These are phyloP conservation scores for Globisporangium viniferum DNA, from an alignment of 352 stramenopile genomes.

Conservation along the genomic window DNA sequence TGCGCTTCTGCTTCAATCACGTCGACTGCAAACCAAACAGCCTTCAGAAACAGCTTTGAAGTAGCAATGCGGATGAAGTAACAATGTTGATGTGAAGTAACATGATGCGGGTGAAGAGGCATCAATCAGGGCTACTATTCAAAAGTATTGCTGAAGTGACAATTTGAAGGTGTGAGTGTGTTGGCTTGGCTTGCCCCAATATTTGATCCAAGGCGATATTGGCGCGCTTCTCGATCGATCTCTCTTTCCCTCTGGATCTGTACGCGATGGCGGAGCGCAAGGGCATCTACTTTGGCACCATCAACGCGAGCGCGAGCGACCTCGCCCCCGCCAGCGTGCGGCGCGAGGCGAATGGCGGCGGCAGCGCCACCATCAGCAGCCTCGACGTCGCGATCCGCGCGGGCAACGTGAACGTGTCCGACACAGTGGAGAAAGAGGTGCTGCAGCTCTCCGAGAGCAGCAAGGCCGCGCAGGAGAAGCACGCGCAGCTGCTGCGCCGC, in stretches of 20 bases:
- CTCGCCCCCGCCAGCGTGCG: constrained; percentile 47
- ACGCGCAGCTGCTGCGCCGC: constrained; percentile 78
- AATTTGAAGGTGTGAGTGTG: too few species aligned
- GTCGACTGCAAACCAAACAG: background rate
- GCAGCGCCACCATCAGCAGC: constrained; percentile 18
- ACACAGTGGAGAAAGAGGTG: constrained; percentile 77
- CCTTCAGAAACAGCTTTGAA: too few species aligned
- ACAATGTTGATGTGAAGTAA: too few species aligned
- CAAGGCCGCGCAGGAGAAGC: constrained; percentile 80
- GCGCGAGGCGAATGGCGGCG: constrained; percentile 8
- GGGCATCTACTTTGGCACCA: constrained; percentile 83
- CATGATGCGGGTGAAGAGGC: too few species aligned
- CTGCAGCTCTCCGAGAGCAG: constrained; percentile 84
- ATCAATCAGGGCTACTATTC: too few species aligned
- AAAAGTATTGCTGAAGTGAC: too few species aligned
- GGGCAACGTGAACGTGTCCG: constrained; percentile 79
- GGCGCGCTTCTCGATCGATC: background rate
- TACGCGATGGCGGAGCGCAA: constrained; percentile 59
- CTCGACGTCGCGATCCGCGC: constrained; percentile 71
- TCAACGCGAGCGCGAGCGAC: constrained; percentile 32
- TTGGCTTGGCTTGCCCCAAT: background rate
- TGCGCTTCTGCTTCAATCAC: background rate
- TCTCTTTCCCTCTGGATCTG: background rate
- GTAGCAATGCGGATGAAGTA: too few species aligned
- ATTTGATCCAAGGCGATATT: background rate